Evolutionary conservation across 2,329 filamentous ascomycete species (phyloP).

Genomic region (Mariannaea elegans): DNA sequence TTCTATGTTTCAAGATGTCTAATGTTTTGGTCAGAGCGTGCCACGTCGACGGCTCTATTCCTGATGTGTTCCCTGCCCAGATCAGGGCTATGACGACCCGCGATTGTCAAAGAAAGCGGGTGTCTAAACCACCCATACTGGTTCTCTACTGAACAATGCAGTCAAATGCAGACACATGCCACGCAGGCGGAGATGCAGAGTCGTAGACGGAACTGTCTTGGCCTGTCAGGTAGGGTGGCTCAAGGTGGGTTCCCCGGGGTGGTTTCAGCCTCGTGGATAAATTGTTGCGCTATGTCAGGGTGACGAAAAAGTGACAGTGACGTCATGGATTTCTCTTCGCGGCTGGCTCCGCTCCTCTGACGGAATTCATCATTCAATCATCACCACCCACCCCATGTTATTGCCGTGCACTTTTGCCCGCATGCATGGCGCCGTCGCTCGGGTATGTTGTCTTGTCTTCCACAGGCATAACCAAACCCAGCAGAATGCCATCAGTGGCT

Average conservation of each 20-base stretch:
- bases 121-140: conserved; percentile 16
- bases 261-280: conserved; percentile 41
- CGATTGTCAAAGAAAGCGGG: neutral
- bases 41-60: conserved; percentile 37
- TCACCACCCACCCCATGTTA: conserved; percentile 19
- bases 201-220: neutral
- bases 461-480: neutral
- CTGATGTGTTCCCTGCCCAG: conserved; percentile 5
- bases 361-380: conserved; percentile 3
- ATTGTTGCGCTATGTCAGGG: conserved; percentile 31
- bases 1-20: conserved; percentile 22
- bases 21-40: conserved; percentile 20
- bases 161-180: neutral
- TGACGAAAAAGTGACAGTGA: conserved; percentile 30
- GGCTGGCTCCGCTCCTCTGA: conserved; percentile 28
- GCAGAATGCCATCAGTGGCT: conserved; percentile 13
- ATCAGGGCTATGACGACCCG: conserved; percentile 6
- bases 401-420: neutral
- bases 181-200: neutral
- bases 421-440: conserved; percentile 15
- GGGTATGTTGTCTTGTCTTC: conserved; percentile 5
- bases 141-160: conserved; percentile 2
- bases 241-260: conserved; percentile 14
- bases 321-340: conserved; percentile 29
- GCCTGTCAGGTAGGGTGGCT: neutral